These are phyloP conservation scores for Dryas alaskensis DNA, from an alignment of 306 rosid genomes.

Conservation along the genomic window DNA sequence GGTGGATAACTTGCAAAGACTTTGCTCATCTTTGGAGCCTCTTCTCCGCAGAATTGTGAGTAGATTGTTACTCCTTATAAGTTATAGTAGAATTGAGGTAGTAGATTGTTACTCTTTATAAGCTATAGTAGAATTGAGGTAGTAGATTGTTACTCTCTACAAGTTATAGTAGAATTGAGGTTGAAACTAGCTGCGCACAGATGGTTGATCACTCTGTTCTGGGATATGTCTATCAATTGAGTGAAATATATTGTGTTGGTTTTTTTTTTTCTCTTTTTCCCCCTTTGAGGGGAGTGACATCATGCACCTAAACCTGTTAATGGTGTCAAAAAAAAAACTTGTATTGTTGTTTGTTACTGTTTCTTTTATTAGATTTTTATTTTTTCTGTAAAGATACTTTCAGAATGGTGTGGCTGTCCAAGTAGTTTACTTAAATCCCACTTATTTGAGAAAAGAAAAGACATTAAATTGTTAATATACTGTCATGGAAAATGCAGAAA, in stretches of 20 bases:
- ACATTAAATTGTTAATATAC: background rate
- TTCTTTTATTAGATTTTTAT: background rate
- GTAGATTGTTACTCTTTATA: too few relatives aligned
- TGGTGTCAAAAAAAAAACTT: too few relatives aligned
- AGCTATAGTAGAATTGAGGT: too few relatives aligned
- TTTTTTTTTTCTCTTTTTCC: background rate
- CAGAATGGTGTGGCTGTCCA: background rate
- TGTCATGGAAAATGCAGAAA: background rate
- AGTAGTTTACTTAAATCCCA: background rate
- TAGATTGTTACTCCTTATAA: slow-evolving; percentile 10
- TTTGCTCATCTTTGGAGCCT: slow-evolving; percentile 78
- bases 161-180: background rate
- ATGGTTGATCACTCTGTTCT: slow-evolving; percentile 2
- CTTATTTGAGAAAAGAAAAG: too few relatives aligned
- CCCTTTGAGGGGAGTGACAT: too few relatives aligned
- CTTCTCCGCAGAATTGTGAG: slow-evolving; percentile 88
- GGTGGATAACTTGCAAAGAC: slow-evolving; percentile 85
- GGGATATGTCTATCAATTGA: background rate
- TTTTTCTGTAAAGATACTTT: background rate
- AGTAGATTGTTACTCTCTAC: too few relatives aligned
- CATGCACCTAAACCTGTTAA: background rate
- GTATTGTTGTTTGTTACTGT: too few relatives aligned
- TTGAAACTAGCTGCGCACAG: slow-evolving; percentile 6
- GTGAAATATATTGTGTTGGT: background rate
- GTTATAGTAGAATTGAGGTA: background rate